Base-by-base conservation (phyloP, 768 basidiomycete species). In the Lactarius sanguifluus region DNA sequence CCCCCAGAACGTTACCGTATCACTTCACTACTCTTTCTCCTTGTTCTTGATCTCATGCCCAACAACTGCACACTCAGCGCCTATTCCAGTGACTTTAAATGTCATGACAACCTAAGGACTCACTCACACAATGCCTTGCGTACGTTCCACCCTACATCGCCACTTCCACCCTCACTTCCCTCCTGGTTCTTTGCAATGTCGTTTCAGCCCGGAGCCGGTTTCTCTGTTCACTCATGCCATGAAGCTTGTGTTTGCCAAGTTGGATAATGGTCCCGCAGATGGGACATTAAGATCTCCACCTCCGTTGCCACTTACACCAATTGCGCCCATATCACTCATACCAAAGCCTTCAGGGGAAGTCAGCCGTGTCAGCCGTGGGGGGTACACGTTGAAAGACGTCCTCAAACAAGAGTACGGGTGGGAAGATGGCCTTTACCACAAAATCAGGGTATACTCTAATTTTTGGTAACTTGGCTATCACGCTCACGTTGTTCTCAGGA, bases 321-420 rank as follows among this genome's bases (percentile, higher is more conserved):
- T 15, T 30, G 41, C 25, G 20, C 20, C 43, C 28, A n/a, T 43
- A 59, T 25, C 25, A 2, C 58, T 59, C 40, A 43, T 59, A 59
- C 58, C 58, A 5, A 59, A 59, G 12, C 43, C 59, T 23, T 20
- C 12, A 8, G 59, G 59, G 16, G 59, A 47, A 30, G 59, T 60
- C 30, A 20, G 43, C 32, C 10, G 32, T 16, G 5, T 47, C 10
- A 20, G 59, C 3, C 20, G 10, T 32, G 59, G 59, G 28, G 57
- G 57, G 41, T 58, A 58, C 23, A 25, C 7, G 3, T 23, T 58
- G 5, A 58, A 28, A 41, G 10, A 25, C 8, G 13, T 58, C 23
- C 38, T 58, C 16, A 8, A 41, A 40, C 12, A 41, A 41, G 5
- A 58, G 30, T n/a, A 57, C 18, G 4, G 36, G n/a, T 57, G 57